A percentile compares a stretch with the other conserved stretches of the same genome.
These are phyloP conservation scores for Solanum peruvianum DNA, from an alignment of 257 asterid species.

Conservation along the genomic window DNA sequence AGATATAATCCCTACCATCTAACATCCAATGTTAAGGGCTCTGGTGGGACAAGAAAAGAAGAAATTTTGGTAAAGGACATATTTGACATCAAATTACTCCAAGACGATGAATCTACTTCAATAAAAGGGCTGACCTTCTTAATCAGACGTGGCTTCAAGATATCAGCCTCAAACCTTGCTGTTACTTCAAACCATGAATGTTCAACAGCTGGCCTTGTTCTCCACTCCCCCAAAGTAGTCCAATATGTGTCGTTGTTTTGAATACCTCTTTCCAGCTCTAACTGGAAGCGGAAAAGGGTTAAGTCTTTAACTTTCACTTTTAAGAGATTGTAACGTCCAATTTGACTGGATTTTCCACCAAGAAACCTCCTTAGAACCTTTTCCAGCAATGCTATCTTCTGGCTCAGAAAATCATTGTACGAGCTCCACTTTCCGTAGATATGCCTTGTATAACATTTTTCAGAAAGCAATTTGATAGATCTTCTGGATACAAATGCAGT, in stretches of 20 bases:
- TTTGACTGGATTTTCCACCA: slow-evolving; percentile 9
- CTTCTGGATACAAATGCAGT: slow-evolving; percentile 21
- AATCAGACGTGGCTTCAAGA: slow-evolving; percentile 40
- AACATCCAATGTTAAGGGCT: slow-evolving; percentile 68
- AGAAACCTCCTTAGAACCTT: slow-evolving; percentile 23
- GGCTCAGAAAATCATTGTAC: slow-evolving; percentile 15
- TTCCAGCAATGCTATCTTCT: slow-evolving; percentile 32
- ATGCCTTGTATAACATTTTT: slow-evolving; percentile 37
- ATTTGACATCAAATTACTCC: slow-evolving; percentile 66
- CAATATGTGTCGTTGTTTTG: slow-evolving; percentile 46
- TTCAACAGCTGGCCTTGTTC: slow-evolving; percentile 63
- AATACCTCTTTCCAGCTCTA: slow-evolving; percentile 54
- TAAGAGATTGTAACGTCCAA: slow-evolving; percentile 18
- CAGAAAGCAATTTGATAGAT: slow-evolving; percentile 44
- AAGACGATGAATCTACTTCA: slow-evolving; percentile 43
- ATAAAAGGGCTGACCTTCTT: slow-evolving; percentile 43
- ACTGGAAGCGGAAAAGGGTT: slow-evolving; percentile 46
- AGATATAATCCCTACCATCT: slow-evolving; percentile 47
- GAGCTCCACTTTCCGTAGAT: slow-evolving; percentile 18
- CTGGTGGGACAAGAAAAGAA: slow-evolving; percentile 52
- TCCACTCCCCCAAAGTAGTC: slow-evolving; percentile 70
- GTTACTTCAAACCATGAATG: slow-evolving; percentile 48
- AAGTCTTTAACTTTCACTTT: slow-evolving; percentile 39
- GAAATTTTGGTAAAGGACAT: slow-evolving; percentile 71
- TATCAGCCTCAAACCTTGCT: slow-evolving; percentile 45